phyloP scores from a whole-genome alignment of 139 green algal genomes.

The Eudorina sp. region DNA sequence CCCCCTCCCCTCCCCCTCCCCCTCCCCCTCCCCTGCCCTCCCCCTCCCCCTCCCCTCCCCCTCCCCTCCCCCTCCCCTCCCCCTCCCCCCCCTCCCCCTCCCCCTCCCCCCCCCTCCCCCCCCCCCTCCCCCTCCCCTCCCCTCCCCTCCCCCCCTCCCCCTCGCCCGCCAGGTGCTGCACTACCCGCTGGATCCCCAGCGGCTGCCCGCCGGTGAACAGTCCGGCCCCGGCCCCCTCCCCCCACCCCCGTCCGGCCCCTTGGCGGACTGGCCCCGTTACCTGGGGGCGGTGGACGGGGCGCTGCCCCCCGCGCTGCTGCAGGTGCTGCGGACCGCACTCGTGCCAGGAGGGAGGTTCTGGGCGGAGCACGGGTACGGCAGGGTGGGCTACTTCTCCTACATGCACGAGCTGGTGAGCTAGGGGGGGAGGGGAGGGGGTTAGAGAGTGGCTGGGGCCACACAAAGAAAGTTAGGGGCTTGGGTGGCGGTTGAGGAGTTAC shows the following conservation, averaged over 20 bases:
- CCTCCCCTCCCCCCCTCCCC: neutral
- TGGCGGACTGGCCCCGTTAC: neutral
- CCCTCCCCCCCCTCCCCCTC: neutral
- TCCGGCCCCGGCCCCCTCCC: too few species aligned
- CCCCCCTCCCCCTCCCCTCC: neutral
- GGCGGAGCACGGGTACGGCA: slow-evolving; percentile 55
- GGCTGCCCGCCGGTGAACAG: too few species aligned
- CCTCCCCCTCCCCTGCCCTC: too few species aligned
- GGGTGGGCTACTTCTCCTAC: slow-evolving; percentile 67
- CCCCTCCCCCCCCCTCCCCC: neutral
- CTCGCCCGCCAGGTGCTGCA: slow-evolving; percentile 24
- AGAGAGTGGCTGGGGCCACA: slow-evolving; percentile 3
- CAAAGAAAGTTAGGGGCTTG: neutral
- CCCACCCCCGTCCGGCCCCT: neutral
- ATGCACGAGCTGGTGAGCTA: slow-evolving; percentile 54
- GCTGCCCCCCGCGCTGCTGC: slow-evolving; percentile 45
- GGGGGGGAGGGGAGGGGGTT: neutral
- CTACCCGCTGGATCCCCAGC: slow-evolving; percentile 40
- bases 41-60: neutral
- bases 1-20: too few species aligned
- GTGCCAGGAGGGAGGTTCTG: slow-evolving; percentile 51
- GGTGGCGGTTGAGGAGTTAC: too few species aligned
- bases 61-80: neutral
- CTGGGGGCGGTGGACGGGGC: slow-evolving; percentile 46
- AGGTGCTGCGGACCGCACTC: slow-evolving; percentile 52